Base-by-base conservation (phyloP, 345 rosid genomes). In the Sonneratia alba region DNA sequence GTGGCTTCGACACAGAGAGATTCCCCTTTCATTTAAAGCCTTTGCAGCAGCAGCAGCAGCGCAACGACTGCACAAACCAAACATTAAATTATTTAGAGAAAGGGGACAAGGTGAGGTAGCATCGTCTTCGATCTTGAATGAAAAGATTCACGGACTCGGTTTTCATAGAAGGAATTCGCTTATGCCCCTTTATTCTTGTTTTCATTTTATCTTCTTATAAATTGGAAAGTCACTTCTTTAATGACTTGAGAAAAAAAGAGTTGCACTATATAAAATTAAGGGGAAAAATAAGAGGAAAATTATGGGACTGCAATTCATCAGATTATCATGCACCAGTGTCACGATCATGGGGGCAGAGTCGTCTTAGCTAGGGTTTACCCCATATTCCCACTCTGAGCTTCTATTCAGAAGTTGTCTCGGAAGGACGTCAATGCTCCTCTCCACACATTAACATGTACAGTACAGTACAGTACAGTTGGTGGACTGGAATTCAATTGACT, bases 1-100 rank as follows among this genome's bases (percentile, higher is more conserved):
- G 34, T 27, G 66, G 66, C 66, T 62, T 13, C 32, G 66, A 32
- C 74, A 67, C 14, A 45, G 82, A 77, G 84, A 85, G 88, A 85
- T 85, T 82, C 88, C 88, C 76, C 77, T 45, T 15, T 43, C 67
- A 72, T 74, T 82, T 47, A 79, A 82, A 74, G 70, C 48, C 66
- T 34, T 27, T 24, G 7, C 65, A 27, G 66, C 38, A 27, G 15
- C 38, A 27, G 15, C 51, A 47, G 9, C 51, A 47, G 15, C 3
- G 51, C 51, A 8, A 62, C 64, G 64, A 62, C 66, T 62, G 66
- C 38, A 21, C 22, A 48, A 38, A 18, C n/a, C 53, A 13, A 10
- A 48, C 15, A 53, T 18, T 18, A 18, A 53, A 18, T 1, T 18
- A 53, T 3, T 49, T 13, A 49, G 12, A 0, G 14, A 48, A 48